These are phyloP conservation scores for Echium plantagineum DNA, from an alignment of 257 asterid genomes.

Conservation along the genomic window DNA sequence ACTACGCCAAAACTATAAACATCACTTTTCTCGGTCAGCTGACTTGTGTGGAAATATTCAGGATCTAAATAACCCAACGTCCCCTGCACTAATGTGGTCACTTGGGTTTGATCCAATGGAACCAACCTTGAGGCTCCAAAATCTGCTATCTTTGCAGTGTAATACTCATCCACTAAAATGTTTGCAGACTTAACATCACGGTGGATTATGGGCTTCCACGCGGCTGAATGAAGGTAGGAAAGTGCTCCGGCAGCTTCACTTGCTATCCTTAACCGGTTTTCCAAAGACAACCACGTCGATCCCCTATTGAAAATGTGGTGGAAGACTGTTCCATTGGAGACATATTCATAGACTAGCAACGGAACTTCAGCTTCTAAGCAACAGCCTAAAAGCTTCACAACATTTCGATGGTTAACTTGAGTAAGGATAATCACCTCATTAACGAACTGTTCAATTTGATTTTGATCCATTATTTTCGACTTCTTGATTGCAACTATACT, in stretches of 20 bases:
- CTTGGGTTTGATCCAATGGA: slow-evolving; percentile 51
- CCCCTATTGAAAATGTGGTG: slow-evolving; percentile 39
- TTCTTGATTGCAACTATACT: slow-evolving; percentile 58
- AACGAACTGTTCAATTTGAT: slow-evolving; percentile 59
- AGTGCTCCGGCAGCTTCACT: slow-evolving; percentile 60
- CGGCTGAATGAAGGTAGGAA: slow-evolving; percentile 66
- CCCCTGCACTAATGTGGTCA: slow-evolving; percentile 68
- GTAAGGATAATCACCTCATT: slow-evolving; percentile 71
- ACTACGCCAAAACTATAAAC: slow-evolving; percentile 78
- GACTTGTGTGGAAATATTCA: slow-evolving; percentile 57
- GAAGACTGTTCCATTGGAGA: slow-evolving; percentile 50
- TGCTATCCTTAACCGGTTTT: slow-evolving; percentile 53
- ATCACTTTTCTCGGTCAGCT: slow-evolving; percentile 63
- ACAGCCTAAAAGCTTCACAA: slow-evolving; percentile 65
- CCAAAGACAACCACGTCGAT: slow-evolving; percentile 44
- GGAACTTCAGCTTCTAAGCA: slow-evolving; percentile 74
- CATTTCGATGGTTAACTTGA: slow-evolving; percentile 65
- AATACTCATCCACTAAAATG: slow-evolving; percentile 44
- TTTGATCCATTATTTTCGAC: slow-evolving; percentile 42
- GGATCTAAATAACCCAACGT: slow-evolving; percentile 76
- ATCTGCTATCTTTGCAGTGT: slow-evolving; percentile 55
- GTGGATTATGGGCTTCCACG: slow-evolving; percentile 50
- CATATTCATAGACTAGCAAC: slow-evolving; percentile 51
- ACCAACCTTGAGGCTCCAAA: slow-evolving; percentile 75
- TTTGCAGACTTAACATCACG: slow-evolving; percentile 73